Evolutionary conservation across 805 yeast genomes (phyloP).

Genomic region (Yamadazyma akitaensis): DNA sequence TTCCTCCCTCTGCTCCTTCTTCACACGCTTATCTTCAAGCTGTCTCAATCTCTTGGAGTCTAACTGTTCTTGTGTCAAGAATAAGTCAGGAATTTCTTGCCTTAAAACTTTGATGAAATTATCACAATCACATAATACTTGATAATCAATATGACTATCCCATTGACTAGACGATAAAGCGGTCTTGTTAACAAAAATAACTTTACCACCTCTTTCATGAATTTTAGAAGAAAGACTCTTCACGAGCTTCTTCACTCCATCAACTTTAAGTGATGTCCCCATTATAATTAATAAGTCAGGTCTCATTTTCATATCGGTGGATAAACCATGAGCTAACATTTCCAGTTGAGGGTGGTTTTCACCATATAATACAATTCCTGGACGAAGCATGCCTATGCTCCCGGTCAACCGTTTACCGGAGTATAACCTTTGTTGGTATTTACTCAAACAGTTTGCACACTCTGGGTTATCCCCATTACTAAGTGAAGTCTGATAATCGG

Average conservation of each 20-base stretch:
- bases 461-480: slow-evolving; percentile 68
- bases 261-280: slow-evolving; percentile 91
- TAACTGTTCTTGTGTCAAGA: slow-evolving; percentile 53
- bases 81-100: slow-evolving; percentile 55
- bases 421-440: slow-evolving; percentile 52
- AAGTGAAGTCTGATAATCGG: slow-evolving; percentile 44
- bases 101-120: slow-evolving; percentile 62
- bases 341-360: slow-evolving; percentile 91
- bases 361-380: slow-evolving; percentile 88
- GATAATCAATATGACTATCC: slow-evolving; percentile 74
- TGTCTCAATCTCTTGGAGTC: slow-evolving; percentile 37
- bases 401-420: slow-evolving; percentile 75
- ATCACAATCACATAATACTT: slow-evolving; percentile 78
- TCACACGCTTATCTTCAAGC: slow-evolving; percentile 11
- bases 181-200: slow-evolving; percentile 72
- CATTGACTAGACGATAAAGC: slow-evolving; percentile 57
- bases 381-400: slow-evolving; percentile 72
- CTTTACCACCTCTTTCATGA: slow-evolving; percentile 77
- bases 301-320: slow-evolving; percentile 56
- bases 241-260: slow-evolving; percentile 82
- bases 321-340: slow-evolving; percentile 65
- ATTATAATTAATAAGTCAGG: slow-evolving; percentile 84
- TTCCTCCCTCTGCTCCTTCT: slow-evolving; percentile 11
- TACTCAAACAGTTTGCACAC: slow-evolving; percentile 65
- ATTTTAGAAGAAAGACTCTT: slow-evolving; percentile 63